Base-by-base conservation (phyloP, 2,329 filamentous ascomycete species). In the Chaetomium olivaceum region DNA sequence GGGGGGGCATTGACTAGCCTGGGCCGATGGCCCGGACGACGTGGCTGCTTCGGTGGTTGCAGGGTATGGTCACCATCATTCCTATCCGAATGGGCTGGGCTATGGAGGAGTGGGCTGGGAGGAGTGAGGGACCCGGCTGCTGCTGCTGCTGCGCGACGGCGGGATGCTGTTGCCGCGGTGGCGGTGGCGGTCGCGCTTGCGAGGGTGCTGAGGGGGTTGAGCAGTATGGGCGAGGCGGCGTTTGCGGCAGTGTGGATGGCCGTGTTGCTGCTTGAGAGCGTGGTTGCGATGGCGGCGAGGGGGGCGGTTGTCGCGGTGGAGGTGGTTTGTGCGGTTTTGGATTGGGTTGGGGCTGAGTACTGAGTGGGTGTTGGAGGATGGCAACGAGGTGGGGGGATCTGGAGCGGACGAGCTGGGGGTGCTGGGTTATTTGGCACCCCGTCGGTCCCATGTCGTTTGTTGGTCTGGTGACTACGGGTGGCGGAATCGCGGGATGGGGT, bases 321-420 rank as follows among this genome's bases (percentile, higher is more conserved):
- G 65, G 63, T 69, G 39, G 36, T 73, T 6, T 72, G 68, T 66
- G 71, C 66, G 4, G 64, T 71, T 36, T 36, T 73, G 62, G 72
- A 73, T 58, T 73, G 71, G 71, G 69, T 73, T 6, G 72, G 72
- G 39, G 71, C 71, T 14, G 72, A 71, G 61, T 72, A 72, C 64
- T 73, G 60, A 66, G 25, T 11, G 21, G 9, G 29, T 48, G 59
- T 21, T 5, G 14, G 36, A 25, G 8, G 25, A 8, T n/a, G 16
- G 52, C 29, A 27, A 19, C 8, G 25, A 27, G 25, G 23, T 19
- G n/a, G 16, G 23, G 39, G 16, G 3, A 46, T 36, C 1, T 11
- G 31, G 56, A 23, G 46, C 11, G 21, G 54, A 57, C 3, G 51
- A 25, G 27, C 11, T 36, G 19, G 51, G 55, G 33, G 33, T 36